Evolutionary conservation across 1,139 yeast genomes (phyloP).

Genomic region (Hyphopichia pseudoburtonii): DNA sequence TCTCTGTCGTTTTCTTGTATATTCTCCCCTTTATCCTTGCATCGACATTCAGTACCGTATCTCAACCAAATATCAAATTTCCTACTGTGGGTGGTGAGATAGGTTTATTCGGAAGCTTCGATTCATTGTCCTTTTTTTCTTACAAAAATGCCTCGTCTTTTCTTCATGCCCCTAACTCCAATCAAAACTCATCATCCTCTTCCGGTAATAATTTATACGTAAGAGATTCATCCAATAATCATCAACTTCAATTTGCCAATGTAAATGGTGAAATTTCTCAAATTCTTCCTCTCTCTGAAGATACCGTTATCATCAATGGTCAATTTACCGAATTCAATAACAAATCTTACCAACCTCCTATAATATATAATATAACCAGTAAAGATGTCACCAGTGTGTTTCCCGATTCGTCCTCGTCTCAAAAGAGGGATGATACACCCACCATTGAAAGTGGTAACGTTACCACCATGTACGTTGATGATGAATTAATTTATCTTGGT

Average conservation of each 20-base stretch:
- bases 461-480: slow-evolving; percentile 46
- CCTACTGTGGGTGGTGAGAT: slow-evolving; percentile 40
- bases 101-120: slow-evolving; percentile 65
- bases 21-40: slow-evolving; percentile 1
- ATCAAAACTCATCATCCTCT: slow-evolving; percentile 6
- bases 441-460: slow-evolving; percentile 50
- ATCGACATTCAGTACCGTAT: slow-evolving; percentile 1
- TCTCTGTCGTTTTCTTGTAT: background rate
- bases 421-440: slow-evolving; percentile 23
- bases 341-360: slow-evolving; percentile 47
- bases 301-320: slow-evolving; percentile 45
- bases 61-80: slow-evolving; percentile 34
- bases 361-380: slow-evolving; percentile 52
- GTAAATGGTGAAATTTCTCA: slow-evolving; percentile 36
- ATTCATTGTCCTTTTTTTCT: slow-evolving; percentile 58
- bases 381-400: slow-evolving; percentile 42
- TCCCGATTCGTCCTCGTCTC: slow-evolving; percentile 11
- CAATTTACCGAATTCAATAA: slow-evolving; percentile 37
- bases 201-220: slow-evolving; percentile 25
- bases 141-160: slow-evolving; percentile 49
- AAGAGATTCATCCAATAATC: slow-evolving; percentile 27
- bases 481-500: slow-evolving; percentile 67
- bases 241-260: slow-evolving; percentile 29
- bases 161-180: slow-evolving; percentile 13
- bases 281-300: slow-evolving; percentile 24